phyloP scores from a whole-genome alignment of 495 filamentous ascomycete species.

The Haplographium delicatum region DNA sequence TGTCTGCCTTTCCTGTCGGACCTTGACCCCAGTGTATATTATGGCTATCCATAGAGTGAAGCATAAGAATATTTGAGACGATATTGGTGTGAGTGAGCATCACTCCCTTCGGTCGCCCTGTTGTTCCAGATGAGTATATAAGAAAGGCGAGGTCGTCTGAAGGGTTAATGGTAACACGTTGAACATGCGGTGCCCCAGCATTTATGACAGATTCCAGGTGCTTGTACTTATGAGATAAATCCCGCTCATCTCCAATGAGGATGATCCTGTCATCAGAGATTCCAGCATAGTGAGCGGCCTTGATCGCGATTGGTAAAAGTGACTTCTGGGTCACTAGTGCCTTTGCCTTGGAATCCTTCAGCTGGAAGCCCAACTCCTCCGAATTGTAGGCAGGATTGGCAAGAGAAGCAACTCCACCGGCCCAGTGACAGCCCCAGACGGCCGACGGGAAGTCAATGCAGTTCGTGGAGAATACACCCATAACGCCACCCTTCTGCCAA shows the following conservation, averaged over 20 bases:
- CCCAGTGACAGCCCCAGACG: constrained; percentile 75
- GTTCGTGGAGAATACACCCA: constrained; percentile 67
- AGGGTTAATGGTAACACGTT: too few relatives aligned
- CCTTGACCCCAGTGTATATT: constrained; percentile 24
- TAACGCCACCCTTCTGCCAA: constrained; percentile 74
- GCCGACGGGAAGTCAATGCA: constrained; percentile 64
- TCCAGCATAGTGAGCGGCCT: constrained; percentile 63
- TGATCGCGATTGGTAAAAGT: constrained; percentile 53
- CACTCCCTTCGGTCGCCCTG: constrained; percentile 79
- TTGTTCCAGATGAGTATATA: constrained; percentile 69
- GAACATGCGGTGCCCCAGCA: too few relatives aligned
- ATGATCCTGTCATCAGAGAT: constrained; percentile 48
- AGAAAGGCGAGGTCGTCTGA: constrained; percentile 41
- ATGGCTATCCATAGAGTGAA: constrained; percentile 34
- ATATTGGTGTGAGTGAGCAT: constrained; percentile 47
- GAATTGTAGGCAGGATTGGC: constrained; percentile 86
- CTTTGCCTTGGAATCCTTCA: constrained; percentile 61
- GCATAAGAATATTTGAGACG: constrained; percentile 58
- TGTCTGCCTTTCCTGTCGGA: constrained; percentile 19
- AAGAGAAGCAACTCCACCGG: constrained; percentile 70
- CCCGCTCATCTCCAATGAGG: constrained; percentile 39
- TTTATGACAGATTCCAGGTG: constrained; percentile 20
- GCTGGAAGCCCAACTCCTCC: constrained; percentile 68
- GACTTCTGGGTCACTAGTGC: constrained; percentile 55
- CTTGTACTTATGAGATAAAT: constrained; percentile 32